phyloP scores from a whole-genome alignment of 1,284 basidiomycete species.

The Stygiomarasmius scandens region DNA sequence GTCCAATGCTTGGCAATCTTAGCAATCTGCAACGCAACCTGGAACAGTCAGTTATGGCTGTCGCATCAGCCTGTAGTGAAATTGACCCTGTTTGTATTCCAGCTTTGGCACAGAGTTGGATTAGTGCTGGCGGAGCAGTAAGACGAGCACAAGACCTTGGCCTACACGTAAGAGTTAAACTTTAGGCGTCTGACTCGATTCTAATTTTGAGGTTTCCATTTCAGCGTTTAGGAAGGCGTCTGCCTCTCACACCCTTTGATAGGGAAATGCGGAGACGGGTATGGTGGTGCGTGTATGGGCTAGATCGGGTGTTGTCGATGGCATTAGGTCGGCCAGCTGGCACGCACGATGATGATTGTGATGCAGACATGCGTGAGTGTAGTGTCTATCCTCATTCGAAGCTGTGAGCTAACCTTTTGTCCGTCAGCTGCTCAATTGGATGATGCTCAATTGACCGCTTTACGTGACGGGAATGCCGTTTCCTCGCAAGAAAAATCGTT shows the following conservation, averaged over 20 bases:
- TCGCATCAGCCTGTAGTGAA: background rate
- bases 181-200: background rate
- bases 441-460: slow-evolving; percentile 16
- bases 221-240: slow-evolving; percentile 17
- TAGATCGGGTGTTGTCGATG: slow-evolving; percentile 22
- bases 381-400: background rate
- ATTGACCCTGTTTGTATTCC: background rate
- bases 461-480: slow-evolving; percentile 9
- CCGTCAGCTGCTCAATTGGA: slow-evolving; percentile 17
- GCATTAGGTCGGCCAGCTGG: slow-evolving; percentile 22
- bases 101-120: slow-evolving; percentile 25
- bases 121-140: slow-evolving; percentile 22
- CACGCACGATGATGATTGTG: slow-evolving; percentile 23
- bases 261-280: slow-evolving; percentile 23
- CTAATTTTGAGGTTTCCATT: background rate
- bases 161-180: slow-evolving; percentile 16
- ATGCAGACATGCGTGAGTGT: slow-evolving; percentile 21
- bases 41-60: slow-evolving; percentile 19
- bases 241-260: slow-evolving; percentile 17
- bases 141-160: slow-evolving; percentile 23
- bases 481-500: slow-evolving; percentile 6
- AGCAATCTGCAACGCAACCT: slow-evolving; percentile 24
- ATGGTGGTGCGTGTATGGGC: slow-evolving; percentile 25
- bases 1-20: slow-evolving; percentile 22
- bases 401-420: background rate